Evolutionary conservation across 176 grass and related monocot genomes (phyloP).

Genomic region (Oryza australiensis): DNA sequence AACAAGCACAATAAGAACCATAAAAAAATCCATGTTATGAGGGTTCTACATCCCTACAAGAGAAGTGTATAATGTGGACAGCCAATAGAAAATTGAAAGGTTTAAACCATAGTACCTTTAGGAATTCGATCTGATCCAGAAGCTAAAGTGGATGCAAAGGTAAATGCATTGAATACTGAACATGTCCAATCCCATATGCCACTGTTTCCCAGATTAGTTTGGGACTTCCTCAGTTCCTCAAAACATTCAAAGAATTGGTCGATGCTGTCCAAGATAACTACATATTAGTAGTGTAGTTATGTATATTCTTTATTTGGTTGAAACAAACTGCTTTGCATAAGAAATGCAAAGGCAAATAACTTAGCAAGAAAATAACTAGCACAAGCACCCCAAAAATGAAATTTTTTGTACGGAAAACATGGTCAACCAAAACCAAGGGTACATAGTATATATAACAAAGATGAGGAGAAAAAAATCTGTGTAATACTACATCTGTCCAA

Average conservation of each 20-base stretch:
- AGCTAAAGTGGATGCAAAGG: conserved; percentile 86
- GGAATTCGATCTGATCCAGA: conserved; percentile 82
- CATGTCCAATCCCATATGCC: conserved; percentile 98
- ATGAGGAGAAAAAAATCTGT: neutral
- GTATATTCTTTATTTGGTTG: neutral
- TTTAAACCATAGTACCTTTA: conserved; percentile 57
- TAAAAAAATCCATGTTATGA: conserved; percentile 12
- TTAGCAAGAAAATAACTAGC: conserved; percentile 10
- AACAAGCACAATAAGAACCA: neutral
- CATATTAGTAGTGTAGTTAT: conserved; percentile 37
- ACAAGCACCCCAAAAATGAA: neutral
- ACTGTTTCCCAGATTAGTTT: conserved; percentile 68
- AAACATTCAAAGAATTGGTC: conserved; percentile 99
- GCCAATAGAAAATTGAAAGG: conserved; percentile 21
- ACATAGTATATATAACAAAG: neutral
- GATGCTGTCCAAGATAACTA: conserved; percentile 69
- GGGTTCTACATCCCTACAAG: neutral
- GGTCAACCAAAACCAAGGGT: neutral
- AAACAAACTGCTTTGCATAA: conserved; percentile 25
- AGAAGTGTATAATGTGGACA: neutral
- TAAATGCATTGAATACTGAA: conserved; percentile 97
- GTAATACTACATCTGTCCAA: neutral
- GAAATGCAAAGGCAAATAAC: neutral
- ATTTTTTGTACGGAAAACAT: conserved; percentile 2
- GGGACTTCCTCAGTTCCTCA: conserved; percentile 88